Evolutionary conservation across 78 protist genomes (phyloP).

Genomic region (Trichosphaerium sp.): DNA sequence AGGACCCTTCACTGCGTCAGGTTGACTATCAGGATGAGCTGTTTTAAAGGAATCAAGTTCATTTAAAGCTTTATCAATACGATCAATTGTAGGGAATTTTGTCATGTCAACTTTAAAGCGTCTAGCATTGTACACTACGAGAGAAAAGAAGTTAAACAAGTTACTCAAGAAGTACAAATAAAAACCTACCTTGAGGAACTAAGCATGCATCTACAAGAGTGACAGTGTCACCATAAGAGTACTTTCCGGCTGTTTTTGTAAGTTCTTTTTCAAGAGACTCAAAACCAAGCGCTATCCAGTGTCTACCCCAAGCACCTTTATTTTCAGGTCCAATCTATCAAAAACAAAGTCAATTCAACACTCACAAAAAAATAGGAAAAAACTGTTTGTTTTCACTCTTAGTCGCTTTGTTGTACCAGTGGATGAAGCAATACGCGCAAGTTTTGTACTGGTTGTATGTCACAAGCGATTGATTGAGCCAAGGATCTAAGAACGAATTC

Average conservation of each 20-base stretch:
- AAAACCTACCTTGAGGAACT: constrained; percentile 41
- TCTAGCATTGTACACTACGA: constrained; percentile 32
- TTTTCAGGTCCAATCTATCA: neutral
- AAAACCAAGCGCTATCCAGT: constrained; percentile 33
- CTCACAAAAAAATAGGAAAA: too few species aligned
- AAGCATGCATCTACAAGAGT: constrained; percentile 23
- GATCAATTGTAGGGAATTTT: constrained; percentile 18
- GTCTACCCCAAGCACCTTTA: constrained; percentile 33
- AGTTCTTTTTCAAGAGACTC: constrained; percentile 27
- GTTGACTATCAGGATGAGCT: constrained; percentile 22
- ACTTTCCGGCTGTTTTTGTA: constrained; percentile 27
- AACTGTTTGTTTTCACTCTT: constrained; percentile 3
- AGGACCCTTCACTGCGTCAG: too few species aligned
- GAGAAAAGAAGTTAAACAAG: too few species aligned
- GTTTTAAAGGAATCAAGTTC: constrained; percentile 8
- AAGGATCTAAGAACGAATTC: neutral
- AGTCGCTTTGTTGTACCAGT: neutral
- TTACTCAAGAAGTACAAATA: too few species aligned
- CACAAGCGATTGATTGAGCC: constrained; percentile 42
- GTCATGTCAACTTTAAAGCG: constrained; percentile 36
- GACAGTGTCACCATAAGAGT: constrained; percentile 27
- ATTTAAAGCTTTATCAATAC: constrained; percentile 8
- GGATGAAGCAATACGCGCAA: constrained; percentile 33
- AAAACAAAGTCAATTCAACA: too few species aligned
- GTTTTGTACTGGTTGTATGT: constrained; percentile 64